Evolutionary conservation across 2,329 filamentous ascomycete species (phyloP).

Genomic region (Trichoderma atrobrunneum): DNA sequence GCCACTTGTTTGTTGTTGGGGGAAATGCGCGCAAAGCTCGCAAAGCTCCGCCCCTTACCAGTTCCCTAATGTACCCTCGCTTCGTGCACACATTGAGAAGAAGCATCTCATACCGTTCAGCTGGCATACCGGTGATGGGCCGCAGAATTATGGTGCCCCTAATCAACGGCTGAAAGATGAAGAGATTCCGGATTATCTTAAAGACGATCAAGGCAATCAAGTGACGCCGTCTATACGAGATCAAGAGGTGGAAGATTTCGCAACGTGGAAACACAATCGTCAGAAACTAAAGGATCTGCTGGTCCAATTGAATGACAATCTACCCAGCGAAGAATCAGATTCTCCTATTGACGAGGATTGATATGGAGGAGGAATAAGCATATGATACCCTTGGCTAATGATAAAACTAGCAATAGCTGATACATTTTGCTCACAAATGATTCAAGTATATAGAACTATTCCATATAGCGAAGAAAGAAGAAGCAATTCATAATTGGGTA

Average conservation of each 20-base stretch:
- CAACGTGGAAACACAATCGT: constrained; percentile 44
- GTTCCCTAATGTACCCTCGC: constrained; percentile 39
- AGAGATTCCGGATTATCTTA: constrained; percentile 48
- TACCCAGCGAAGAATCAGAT: constrained; percentile 40
- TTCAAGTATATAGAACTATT: neutral
- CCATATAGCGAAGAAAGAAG: neutral
- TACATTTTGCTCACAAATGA: neutral
- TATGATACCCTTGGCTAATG: neutral
- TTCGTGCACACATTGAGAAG: constrained; percentile 52
- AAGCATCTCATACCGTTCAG: constrained; percentile 51
- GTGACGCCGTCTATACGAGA: constrained; percentile 57
- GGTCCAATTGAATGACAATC: constrained; percentile 44
- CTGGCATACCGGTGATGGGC: constrained; percentile 61
- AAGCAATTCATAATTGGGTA: neutral
- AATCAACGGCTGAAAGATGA: constrained; percentile 27
- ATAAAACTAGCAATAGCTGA: neutral
- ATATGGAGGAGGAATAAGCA: neutral
- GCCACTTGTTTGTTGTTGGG: constrained; percentile 31
- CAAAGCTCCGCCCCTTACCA: constrained; percentile 24
- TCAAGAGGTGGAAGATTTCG: constrained; percentile 49
- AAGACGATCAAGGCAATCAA: constrained; percentile 51
- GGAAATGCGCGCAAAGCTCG: constrained; percentile 27
- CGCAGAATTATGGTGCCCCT: constrained; percentile 37
- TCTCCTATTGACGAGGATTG: neutral
- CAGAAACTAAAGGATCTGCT: constrained; percentile 45